Evolutionary conservation across 345 rosid species (phyloP), one percentile per base, ranked within the genome.

Genomic region (Nasturtium officinale): DNA sequence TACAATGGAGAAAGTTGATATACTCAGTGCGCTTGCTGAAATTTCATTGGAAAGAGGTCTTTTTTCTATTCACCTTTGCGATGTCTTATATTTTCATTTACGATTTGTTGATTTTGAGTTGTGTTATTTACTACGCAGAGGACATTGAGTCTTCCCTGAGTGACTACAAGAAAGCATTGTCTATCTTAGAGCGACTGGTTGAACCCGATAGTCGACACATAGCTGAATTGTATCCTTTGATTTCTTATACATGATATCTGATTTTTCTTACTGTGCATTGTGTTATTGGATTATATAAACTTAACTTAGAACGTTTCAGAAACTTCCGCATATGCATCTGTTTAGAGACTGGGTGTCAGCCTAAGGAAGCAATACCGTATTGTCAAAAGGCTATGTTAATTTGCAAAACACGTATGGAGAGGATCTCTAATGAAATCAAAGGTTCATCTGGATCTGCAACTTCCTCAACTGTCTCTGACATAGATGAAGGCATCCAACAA

Each of bases 21-120:
- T 91, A 42, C 82, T 95, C 71, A 87, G 92, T 59, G 69, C 89
- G 57, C 76, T 91, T 74, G 98, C 93, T 7, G 98, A 95, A 77
- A 87, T 91, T 72, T 88, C 98, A 17, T 58, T 90, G 74, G 98
- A 91, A 81, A 87, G 99, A 88, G 99, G 99, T 88, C 29, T 17
- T 84, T 73, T 32, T 50, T 67, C 12, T 70, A n/a, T 66, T 62
- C 54, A 26, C 11, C 7, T 61, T 43, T 13, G 50, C 6, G 20
- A 1, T 59, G 42, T 25, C 28, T 23, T 3, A 33, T 58, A 53
- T 46, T 17, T 32, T 37, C 45, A 1, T 7, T 53, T 18, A 0
- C 25, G 25, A 23, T 23, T 23, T 23, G 1, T 23, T 33, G 10
- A 26, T 37, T 57, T 17, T 38, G 66, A 6, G 50, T 33, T 67